Evolutionary conservation across 2,329 filamentous ascomycete genomes (phyloP), one percentile per base, ranked within the genome.

Genomic region (Paracoccidioides lutzii): DNA sequence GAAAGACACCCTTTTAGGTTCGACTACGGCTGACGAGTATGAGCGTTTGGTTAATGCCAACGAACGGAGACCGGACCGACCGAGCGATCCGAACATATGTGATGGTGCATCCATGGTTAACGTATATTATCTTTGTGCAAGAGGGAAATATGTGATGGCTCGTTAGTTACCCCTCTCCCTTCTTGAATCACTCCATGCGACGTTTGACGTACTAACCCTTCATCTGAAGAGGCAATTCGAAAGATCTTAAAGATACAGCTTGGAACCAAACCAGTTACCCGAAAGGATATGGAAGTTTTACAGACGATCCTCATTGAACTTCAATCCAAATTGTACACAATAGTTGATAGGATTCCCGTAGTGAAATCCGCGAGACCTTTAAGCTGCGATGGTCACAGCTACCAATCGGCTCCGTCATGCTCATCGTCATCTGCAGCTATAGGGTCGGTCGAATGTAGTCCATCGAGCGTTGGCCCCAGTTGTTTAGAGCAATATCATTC

Each of bases 81-180:
- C 71, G 4, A 72, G 75, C 58, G 69, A 73, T 35, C 68, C 73
- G 1, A 67, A 64, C 8, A 53, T 72, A n/a, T 73, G 71, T 53
- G 70, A 70, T 5, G 67, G 68, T 15, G 62, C 67, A 35, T 70
- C 72, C 7, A 71, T 71, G 68, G 66, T 73, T 48, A 71, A 73
- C 58, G 68, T 73, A 3, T 72, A 72, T 54, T 74, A 75, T 53
- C 61, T 75, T 9, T 69, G 69, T 15, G 72, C 71, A 2, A 67
- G 66, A 53, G 73, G 73, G 1, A 75, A 74, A 66, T 75, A 75
- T 56, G 67, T 68, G 14, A 73, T 75, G 69, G 70, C 73, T 32
- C 66, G 71, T 74, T 60, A 63, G 71, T 69, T n/a, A 30, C 12
- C 45, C 15, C 14, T 12, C 22, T 9, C 38, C 28, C 12, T 37